These are phyloP conservation scores for Cercospora sp. DNA, from an alignment of 2,329 filamentous ascomycete genomes.

Conservation along the genomic window DNA sequence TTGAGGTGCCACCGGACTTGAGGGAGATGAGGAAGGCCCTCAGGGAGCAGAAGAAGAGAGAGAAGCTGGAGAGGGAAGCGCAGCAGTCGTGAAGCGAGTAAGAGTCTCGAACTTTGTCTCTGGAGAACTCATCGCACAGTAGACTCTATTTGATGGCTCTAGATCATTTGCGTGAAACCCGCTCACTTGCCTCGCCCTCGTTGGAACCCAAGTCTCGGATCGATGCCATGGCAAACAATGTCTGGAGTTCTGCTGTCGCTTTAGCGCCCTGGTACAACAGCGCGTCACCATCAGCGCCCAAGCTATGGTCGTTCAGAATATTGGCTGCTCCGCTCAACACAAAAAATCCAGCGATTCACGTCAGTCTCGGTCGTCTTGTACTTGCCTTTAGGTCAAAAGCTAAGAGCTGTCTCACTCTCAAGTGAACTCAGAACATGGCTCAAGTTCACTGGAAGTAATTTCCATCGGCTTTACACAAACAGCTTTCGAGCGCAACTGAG, in stretches of 20 bases:
- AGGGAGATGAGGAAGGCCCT: constrained; percentile 71
- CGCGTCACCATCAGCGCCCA: no score
- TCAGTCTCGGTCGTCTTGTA: no score
- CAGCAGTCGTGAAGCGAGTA: neutral
- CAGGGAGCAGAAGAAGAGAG: constrained; percentile 65
- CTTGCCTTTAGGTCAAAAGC: neutral
- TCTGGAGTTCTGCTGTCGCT: no score
- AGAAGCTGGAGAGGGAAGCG: constrained; percentile 51
- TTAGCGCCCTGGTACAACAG: no score
- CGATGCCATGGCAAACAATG: no score
- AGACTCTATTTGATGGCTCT: neutral
- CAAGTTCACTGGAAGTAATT: neutral
- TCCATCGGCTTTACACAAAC: neutral
- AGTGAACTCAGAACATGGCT: neutral
- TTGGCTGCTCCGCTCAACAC: no score
- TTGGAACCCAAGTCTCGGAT: no score
- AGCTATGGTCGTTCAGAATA: no score
- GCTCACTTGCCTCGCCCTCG: neutral
- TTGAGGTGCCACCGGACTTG: constrained; percentile 86
- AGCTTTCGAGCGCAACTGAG: neutral
- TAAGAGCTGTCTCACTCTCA: neutral
- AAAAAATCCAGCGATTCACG: no score
- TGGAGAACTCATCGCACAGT: neutral
- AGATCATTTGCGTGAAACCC: neutral
- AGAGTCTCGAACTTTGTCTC: no score